A percentile compares a stretch with the other conserved stretches of the same genome.
Evolutionary conservation across 192 early-diverging fungal genomes (phyloP).

Genomic region (Endogone sp.): DNA sequence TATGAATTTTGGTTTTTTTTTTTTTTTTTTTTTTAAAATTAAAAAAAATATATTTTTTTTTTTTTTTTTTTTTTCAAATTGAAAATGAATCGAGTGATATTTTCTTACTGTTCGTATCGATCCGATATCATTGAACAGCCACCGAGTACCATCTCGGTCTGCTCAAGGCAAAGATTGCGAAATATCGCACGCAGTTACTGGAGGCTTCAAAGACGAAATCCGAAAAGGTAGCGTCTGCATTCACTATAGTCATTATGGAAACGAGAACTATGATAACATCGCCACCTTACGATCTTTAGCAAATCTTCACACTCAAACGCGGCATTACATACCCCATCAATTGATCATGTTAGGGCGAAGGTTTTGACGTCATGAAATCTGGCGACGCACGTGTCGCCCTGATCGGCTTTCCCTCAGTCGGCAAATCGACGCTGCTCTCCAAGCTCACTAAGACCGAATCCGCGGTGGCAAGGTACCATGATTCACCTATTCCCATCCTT

Average conservation of each 20-base stretch:
- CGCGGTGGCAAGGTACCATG: slow-evolving; percentile 52
- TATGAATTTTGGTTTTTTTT: background rate
- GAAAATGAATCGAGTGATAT: slow-evolving; percentile 1
- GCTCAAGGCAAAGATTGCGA: slow-evolving; percentile 94
- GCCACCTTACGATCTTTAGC: slow-evolving; percentile 2
- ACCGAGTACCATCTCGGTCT: slow-evolving; percentile 98
- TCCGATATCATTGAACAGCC: slow-evolving; percentile 34
- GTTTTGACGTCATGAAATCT: slow-evolving; percentile 97
- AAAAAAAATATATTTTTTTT: too few relatives aligned
- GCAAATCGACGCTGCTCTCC: slow-evolving; percentile 94
- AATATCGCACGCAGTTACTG: slow-evolving; percentile 71
- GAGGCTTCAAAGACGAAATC: slow-evolving; percentile 64
- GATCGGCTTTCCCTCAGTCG: slow-evolving; percentile 98
- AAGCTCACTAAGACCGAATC: slow-evolving; percentile 91
- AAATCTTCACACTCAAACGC: slow-evolving; percentile 30
- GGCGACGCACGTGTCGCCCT: slow-evolving; percentile 95
- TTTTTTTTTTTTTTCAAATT: too few relatives aligned
- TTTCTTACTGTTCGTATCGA: background rate
- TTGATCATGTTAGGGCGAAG: slow-evolving; percentile 62
- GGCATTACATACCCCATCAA: background rate
- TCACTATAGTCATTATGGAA: slow-evolving; percentile 15
- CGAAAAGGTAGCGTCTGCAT: slow-evolving; percentile 25
- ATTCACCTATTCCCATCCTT: too few relatives aligned
- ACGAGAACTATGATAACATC: background rate
- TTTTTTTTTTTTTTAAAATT: background rate